phyloP scores from a whole-genome alignment of 352 stramenopile species.

The Globisporangium cylindrosporum region DNA sequence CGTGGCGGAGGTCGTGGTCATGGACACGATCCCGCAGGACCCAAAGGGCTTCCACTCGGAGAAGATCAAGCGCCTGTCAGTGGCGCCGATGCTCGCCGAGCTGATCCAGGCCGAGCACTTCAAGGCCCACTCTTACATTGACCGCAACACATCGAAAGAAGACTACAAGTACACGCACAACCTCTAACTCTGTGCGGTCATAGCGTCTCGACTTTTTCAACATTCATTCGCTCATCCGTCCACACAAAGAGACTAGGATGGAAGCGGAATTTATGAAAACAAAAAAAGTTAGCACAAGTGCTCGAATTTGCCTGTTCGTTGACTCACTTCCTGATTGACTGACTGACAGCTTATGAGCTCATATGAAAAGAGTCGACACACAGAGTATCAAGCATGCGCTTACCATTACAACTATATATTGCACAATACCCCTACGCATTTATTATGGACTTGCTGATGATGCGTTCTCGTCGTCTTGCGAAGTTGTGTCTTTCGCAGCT shows the following conservation, averaged over 20 bases:
- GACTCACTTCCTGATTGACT: not conserved
- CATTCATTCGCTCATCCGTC: not conserved
- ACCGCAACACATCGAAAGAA: slow-evolving; percentile 78
- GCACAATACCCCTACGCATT: not conserved
- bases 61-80: slow-evolving; percentile 88
- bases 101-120: slow-evolving; percentile 91
- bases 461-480: not conserved
- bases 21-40: slow-evolving; percentile 85
- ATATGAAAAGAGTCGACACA: not conserved
- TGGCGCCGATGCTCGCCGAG: slow-evolving; percentile 87
- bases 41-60: slow-evolving; percentile 57
- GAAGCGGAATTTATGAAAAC: not conserved
- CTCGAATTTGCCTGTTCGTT: not conserved
- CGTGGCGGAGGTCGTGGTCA: slow-evolving; percentile 85
- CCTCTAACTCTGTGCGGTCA: slow-evolving; percentile 38
- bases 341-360: not conserved
- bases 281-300: not conserved
- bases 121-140: slow-evolving; percentile 89
- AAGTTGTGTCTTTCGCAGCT: not conserved
- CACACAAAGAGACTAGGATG: not conserved
- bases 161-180: slow-evolving; percentile 87
- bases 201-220: not conserved
- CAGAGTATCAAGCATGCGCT: not conserved
- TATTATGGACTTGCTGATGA: not conserved
- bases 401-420: not conserved